Percentiles rank a stretch among this genome's conserved stretches.
Conservation (phyloP, 495 filamentous ascomycete genomes). For the Penicillium taxi region DNA sequence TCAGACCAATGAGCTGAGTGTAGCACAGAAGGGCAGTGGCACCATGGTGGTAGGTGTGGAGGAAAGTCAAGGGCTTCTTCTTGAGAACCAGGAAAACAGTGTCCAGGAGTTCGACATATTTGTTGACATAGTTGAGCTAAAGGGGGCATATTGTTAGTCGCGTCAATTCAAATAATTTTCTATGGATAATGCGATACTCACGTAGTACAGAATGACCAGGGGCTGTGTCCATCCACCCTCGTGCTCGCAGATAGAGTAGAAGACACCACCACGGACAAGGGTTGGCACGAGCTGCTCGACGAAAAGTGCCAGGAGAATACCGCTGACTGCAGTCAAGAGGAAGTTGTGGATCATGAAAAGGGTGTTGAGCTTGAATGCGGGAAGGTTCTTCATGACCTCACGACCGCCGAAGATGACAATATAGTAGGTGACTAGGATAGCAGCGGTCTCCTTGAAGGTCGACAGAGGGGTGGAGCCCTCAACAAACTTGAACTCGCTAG, state of each 20-base stretch:
- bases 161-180: neutral
- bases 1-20: constrained; percentile 61
- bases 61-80: constrained; percentile 72
- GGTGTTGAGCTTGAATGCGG: constrained; percentile 52
- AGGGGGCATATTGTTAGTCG: constrained; percentile 14
- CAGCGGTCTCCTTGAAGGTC: constrained; percentile 48
- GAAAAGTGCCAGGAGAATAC: constrained; percentile 53
- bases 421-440: constrained; percentile 56
- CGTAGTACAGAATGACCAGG: constrained; percentile 61
- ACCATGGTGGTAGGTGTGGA: constrained; percentile 70
- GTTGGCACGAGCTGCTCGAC: constrained; percentile 58
- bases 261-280: constrained; percentile 49
- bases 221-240: constrained; percentile 60
- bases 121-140: constrained; percentile 66
- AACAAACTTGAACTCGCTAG: constrained; percentile 53
- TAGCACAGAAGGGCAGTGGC: constrained; percentile 66
- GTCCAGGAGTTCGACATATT: constrained; percentile 62
- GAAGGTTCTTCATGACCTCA: constrained; percentile 55
- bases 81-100: constrained; percentile 66
- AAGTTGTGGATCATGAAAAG: constrained; percentile 68
- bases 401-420: constrained; percentile 58
- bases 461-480: constrained; percentile 53
- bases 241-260: constrained; percentile 57
- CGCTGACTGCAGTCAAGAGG: constrained; percentile 54
- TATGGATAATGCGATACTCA: constrained; percentile 37